Evolutionary conservation across 441 rosid species (phyloP).

Genomic region (Rhodomyrtus psidioides): DNA sequence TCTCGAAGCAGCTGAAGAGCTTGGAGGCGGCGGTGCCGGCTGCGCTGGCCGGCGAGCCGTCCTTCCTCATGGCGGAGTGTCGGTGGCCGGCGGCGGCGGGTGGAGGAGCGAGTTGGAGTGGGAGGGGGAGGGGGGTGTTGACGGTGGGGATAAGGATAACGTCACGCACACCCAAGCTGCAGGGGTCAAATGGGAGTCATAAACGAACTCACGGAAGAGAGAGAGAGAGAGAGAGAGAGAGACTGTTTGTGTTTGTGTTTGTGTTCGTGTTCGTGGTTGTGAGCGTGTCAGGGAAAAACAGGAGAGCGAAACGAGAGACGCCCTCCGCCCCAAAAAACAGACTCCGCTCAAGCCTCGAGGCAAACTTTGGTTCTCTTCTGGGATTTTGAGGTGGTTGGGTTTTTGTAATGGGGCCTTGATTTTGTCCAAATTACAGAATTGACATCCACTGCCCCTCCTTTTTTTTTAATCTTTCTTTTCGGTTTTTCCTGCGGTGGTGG

Average conservation of each 20-base stretch:
- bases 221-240: neutral
- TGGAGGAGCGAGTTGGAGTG: too few species aligned
- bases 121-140: too few species aligned
- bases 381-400: neutral
- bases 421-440: slow-evolving; percentile 20
- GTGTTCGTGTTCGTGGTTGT: too few species aligned
- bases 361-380: neutral
- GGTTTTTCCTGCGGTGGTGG: neutral
- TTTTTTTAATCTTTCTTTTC: neutral
- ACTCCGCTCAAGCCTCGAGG: neutral
- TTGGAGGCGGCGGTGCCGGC: slow-evolving; percentile 24
- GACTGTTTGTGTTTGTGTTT: too few species aligned
- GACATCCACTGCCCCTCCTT: neutral
- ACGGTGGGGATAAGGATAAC: neutral
- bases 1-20: slow-evolving; percentile 39
- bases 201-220: neutral
- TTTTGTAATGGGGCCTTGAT: slow-evolving; percentile 10
- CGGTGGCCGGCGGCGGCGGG: neutral
- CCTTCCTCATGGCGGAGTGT: slow-evolving; percentile 41
- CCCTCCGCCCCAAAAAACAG: neutral
- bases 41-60: slow-evolving; percentile 12
- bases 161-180: neutral
- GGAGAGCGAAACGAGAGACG: neutral
- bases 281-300: too few species aligned
- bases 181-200: neutral